Percentiles rank a stretch among this genome's conserved stretches.
Evolutionary conservation across 176 grass and related monocot species (phyloP).

Genomic region (Alopecurus myosuroides): DNA sequence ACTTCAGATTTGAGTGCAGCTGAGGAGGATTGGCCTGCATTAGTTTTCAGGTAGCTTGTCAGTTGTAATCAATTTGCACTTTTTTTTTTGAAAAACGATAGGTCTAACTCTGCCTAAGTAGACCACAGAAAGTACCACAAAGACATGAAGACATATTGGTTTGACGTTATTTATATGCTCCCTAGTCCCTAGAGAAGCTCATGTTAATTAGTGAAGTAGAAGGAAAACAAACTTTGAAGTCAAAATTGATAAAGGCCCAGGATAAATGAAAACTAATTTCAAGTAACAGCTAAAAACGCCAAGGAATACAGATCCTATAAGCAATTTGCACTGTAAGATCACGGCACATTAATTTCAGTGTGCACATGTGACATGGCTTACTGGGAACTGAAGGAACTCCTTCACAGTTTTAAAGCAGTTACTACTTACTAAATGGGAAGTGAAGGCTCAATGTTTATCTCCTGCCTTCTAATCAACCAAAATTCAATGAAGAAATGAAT

Average conservation of each 20-base stretch:
- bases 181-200: neutral
- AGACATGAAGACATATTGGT: neutral
- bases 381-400: neutral
- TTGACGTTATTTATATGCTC: neutral
- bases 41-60: neutral
- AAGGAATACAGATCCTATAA: neutral
- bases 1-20: slow-evolving; percentile 93
- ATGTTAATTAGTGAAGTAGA: neutral
- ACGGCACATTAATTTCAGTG: neutral
- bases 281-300: neutral
- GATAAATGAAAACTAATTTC: neutral
- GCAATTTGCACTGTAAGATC: neutral
- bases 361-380: neutral
- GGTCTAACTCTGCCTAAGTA: neutral
- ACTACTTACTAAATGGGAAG: neutral
- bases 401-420: neutral
- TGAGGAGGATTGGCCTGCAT: slow-evolving; percentile 89
- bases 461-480: neutral
- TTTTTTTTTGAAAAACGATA: neutral
- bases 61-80: neutral
- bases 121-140: neutral
- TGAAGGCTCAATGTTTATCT: neutral
- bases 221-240: neutral
- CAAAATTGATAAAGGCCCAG: neutral
- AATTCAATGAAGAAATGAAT: neutral